Conservation (phyloP, 176 grass and related monocot species). For the Phragmites australis region DNA sequence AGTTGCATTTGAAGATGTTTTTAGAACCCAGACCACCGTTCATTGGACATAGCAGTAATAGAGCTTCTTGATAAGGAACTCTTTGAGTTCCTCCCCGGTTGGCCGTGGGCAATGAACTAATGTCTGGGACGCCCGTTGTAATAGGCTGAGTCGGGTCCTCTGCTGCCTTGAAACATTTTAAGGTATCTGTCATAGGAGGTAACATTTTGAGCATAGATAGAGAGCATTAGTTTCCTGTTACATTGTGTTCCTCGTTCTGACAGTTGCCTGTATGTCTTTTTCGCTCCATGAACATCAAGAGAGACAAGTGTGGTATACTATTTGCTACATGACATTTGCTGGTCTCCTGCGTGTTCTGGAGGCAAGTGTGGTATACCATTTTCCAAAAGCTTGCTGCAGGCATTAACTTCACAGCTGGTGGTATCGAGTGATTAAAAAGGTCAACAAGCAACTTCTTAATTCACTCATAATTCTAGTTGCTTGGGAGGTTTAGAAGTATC, state of each 20-base stretch:
- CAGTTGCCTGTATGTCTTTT: neutral
- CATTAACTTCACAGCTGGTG: too few relatives aligned
- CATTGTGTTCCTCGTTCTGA: neutral
- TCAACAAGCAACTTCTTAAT: too few relatives aligned
- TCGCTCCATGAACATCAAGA: neutral
- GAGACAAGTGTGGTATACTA: too few relatives aligned
- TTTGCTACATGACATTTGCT: too few relatives aligned
- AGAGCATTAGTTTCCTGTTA: neutral
- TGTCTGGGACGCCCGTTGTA: neutral
- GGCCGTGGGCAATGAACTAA: constrained; percentile 19
- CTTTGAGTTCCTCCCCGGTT: neutral
- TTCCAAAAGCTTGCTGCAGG: too few relatives aligned
- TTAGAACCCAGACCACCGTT: neutral
- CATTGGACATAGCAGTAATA: neutral
- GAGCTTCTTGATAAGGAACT: neutral
- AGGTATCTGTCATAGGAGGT: neutral
- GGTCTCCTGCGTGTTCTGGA: too few relatives aligned
- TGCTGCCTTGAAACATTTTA: neutral
- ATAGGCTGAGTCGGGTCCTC: neutral
- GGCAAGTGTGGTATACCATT: too few relatives aligned
- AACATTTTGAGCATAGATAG: neutral
- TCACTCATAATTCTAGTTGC: too few relatives aligned
- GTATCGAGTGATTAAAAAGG: too few relatives aligned
- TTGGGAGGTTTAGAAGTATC: too few relatives aligned
- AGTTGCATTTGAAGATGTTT: neutral